These are phyloP conservation scores for Zymoseptoria tritici DNA, from an alignment of 2,329 filamentous ascomycete species.

Conservation along the genomic window DNA sequence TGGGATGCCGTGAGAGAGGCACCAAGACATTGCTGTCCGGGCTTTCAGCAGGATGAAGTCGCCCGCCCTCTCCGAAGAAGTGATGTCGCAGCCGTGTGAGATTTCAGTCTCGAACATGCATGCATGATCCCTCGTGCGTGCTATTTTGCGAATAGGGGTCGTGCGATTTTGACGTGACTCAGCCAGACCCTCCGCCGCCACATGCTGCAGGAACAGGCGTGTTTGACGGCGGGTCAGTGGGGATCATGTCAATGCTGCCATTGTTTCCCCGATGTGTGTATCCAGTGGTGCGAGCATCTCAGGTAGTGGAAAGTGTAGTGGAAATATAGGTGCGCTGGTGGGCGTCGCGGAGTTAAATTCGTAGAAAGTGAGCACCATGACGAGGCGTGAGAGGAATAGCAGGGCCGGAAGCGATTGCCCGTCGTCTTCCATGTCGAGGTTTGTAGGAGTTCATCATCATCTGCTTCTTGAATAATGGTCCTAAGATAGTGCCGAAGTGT, in stretches of 20 bases:
- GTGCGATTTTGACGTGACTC: conserved; percentile 1
- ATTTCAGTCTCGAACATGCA: neutral
- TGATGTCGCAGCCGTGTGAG: neutral
- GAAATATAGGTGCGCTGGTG: neutral
- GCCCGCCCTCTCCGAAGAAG: no score
- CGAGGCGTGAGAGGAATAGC: no score
- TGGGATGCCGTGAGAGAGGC: neutral
- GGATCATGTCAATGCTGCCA: neutral
- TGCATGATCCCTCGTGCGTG: neutral
- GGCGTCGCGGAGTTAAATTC: neutral
- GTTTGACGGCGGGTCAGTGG: neutral
- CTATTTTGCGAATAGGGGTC: neutral
- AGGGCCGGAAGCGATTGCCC: no score
- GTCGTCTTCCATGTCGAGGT: no score
- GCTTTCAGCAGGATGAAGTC: neutral
- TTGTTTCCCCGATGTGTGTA: neutral
- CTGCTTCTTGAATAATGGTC: neutral
- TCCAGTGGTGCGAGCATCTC: neutral
- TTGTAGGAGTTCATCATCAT: no score
- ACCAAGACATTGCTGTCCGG: no score
- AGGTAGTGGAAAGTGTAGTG: neutral
- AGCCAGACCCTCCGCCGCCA: neutral
- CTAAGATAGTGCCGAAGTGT: neutral
- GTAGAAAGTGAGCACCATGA: no score
- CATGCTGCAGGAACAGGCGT: conserved; percentile 1